Percentiles rank a stretch among this genome's conserved stretches.
Conservation (phyloP, 2,329 filamentous ascomycete genomes). For the Aspergillus sp. region DNA sequence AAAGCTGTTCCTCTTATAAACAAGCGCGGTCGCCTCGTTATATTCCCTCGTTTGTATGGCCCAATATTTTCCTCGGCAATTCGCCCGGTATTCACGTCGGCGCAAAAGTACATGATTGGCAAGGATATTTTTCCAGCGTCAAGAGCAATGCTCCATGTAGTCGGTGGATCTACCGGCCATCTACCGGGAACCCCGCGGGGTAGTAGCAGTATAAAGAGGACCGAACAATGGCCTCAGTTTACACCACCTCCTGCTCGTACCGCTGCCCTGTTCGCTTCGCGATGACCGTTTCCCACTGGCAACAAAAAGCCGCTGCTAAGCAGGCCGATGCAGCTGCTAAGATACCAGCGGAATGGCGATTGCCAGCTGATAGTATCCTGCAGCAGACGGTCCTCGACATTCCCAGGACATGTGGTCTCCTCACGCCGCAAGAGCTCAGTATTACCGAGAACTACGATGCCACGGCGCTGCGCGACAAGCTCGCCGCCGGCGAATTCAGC, state of each 20-base stretch:
- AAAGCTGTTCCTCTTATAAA: too few relatives aligned
- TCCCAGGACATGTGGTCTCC: slow-evolving; percentile 44
- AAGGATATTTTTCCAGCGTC: neutral
- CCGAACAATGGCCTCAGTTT: too few relatives aligned
- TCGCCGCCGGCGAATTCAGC: slow-evolving; percentile 25
- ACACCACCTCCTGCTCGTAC: too few relatives aligned
- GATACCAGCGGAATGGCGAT: slow-evolving; percentile 33
- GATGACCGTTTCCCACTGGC: neutral
- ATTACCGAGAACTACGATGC: slow-evolving; percentile 49
- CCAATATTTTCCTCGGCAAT: too few relatives aligned
- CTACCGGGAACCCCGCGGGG: too few relatives aligned
- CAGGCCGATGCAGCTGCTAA: slow-evolving; percentile 27
- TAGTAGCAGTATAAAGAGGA: too few relatives aligned
- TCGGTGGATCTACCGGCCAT: too few relatives aligned
- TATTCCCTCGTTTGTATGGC: neutral
- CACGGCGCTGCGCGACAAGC: slow-evolving; percentile 25
- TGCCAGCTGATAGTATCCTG: slow-evolving; percentile 21
- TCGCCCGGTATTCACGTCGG: too few relatives aligned
- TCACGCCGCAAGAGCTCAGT: slow-evolving; percentile 41
- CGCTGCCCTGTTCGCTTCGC: too few relatives aligned
- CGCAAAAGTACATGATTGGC: neutral
- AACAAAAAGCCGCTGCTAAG: slow-evolving; percentile 29
- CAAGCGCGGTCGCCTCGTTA: too few relatives aligned
- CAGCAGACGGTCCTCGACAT: slow-evolving; percentile 29
- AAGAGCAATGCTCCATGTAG: too few relatives aligned